Percentiles rank a stretch among this genome's conserved stretches.
phyloP scores from a whole-genome alignment of 805 yeast species.

The Hanseniaspora meyeri region DNA sequence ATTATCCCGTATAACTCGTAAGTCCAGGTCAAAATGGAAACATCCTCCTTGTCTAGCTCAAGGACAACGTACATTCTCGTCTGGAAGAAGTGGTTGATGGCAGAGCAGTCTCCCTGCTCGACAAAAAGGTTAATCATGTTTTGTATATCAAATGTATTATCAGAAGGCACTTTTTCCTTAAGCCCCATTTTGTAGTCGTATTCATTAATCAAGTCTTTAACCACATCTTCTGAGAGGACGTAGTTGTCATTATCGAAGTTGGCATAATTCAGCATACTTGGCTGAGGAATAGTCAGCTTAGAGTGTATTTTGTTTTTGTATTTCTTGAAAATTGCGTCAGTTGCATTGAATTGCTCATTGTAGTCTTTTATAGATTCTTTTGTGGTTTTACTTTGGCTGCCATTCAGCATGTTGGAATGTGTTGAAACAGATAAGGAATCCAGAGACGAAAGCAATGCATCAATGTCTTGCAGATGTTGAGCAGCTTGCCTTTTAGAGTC shows the following conservation, averaged over 20 bases:
- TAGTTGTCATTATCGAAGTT: neutral
- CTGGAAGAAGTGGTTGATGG: neutral
- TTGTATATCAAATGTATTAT: neutral
- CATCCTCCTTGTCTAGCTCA: neutral
- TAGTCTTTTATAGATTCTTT: neutral
- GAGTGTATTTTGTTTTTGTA: neutral
- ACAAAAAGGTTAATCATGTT: neutral
- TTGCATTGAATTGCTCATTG: neutral
- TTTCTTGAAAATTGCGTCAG: neutral
- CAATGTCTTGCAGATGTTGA: neutral
- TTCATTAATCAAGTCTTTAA: neutral
- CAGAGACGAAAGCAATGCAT: neutral
- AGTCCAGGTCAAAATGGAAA: neutral
- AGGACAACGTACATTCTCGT: neutral
- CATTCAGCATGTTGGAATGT: neutral
- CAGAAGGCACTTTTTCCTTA: neutral
- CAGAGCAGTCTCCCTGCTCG: neutral
- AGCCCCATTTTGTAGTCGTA: neutral
- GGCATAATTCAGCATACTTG: neutral
- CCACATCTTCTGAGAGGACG: neutral
- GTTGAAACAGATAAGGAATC: neutral
- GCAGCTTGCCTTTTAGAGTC: neutral
- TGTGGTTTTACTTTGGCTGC: neutral
- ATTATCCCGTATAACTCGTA: conserved; percentile 3
- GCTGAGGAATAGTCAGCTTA: neutral